Evolutionary conservation across 1,284 basidiomycete genomes (phyloP), one percentile per base, ranked within the genome.

Genomic region (Meira miltonrushii): DNA sequence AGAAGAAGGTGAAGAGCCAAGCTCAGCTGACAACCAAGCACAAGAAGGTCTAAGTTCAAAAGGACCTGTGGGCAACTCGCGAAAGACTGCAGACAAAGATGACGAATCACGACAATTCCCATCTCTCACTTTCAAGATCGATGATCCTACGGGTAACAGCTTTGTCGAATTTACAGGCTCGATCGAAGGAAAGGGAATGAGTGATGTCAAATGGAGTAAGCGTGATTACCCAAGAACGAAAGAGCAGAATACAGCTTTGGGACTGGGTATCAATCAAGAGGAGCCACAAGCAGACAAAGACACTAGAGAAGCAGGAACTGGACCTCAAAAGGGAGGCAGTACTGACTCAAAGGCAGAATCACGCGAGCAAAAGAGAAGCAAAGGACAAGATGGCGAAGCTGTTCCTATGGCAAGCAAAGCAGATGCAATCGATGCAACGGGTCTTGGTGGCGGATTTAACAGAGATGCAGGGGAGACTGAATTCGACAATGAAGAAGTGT

Each of bases 101-200:
- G 61, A 60, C 52, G 52, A 61, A 13, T 82, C 83, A 17, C 69
- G 79, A 74, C 84, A 85, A 1, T 85, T 92, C 80, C 82, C 82
- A 17, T 81, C 87, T 1, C 92, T 98, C 76, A 93, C 90, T 0
- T 77, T 98, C 59, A 86, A 84, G 56, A 81, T 98, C 37, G 92
- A 98, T 74, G 95, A 99, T 77, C 93, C 94, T 0, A 83, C 90
- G 0, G 95, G 95, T 13, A 95, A 95, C 81, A 94, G 91, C 23
- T 98, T 93, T 81, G 65, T 78, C 51, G 75, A 78, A 59, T 78
- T 75, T 57, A 54, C 64, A 46, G 74, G 74, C 46, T 58, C 67
- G 7, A 61, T 72, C 10, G 48, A 68, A 41, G 68, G 67, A 11
- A 53, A 61, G 3, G 75, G 75, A 86, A 88, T 83, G 82, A 87